Conservation (phyloP, 2,329 filamentous ascomycete species). For the Blastomyces parvus region DNA sequence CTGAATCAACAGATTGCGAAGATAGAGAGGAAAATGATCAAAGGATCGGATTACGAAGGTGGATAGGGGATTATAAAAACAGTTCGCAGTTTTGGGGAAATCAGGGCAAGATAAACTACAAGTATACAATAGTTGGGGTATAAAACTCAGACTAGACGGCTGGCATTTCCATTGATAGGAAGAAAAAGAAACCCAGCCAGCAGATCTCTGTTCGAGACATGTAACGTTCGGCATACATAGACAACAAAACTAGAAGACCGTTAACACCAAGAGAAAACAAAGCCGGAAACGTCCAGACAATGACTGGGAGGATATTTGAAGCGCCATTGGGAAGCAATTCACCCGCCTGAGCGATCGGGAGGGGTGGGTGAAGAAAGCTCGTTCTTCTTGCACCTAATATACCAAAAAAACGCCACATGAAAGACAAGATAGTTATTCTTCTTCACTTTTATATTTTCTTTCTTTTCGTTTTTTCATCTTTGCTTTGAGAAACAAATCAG, state of each 20-base stretch:
- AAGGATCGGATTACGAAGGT: not conserved
- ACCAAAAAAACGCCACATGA: not conserved
- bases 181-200: not conserved
- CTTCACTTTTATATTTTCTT: not conserved
- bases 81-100: not conserved
- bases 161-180: not conserved
- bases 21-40: not conserved
- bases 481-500: not conserved
- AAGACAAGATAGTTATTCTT: not conserved
- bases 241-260: not conserved
- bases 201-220: not conserved
- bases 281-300: not conserved
- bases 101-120: not conserved
- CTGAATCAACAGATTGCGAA: not conserved
- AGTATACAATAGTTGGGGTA: not conserved
- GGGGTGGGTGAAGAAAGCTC: not conserved
- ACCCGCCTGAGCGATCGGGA: not conserved
- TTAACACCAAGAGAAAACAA: not conserved
- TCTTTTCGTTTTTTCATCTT: not conserved
- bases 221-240: not conserved
- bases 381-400: not conserved
- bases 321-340: not conserved
- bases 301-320: not conserved
- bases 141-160: not conserved
- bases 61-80: not conserved